phyloP scores from a whole-genome alignment of 148 eudicot genomes.

The Mesembryanthemum crystallinum region DNA sequence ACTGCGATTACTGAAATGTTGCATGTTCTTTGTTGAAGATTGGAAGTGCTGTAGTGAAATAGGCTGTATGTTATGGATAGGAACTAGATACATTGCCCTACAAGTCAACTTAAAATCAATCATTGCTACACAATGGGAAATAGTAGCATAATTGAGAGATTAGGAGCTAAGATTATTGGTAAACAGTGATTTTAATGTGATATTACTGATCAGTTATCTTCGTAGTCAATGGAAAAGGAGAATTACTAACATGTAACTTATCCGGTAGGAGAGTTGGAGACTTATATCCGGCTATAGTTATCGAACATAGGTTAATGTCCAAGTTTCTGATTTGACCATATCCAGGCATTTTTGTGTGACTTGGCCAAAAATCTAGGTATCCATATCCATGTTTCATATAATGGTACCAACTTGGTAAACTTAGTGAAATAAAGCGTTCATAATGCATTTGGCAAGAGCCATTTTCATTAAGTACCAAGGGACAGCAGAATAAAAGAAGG shows the following conservation, averaged over 20 bases:
- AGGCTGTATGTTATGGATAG: background rate
- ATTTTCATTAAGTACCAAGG: background rate
- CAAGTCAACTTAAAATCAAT: no score
- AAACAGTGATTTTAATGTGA: background rate
- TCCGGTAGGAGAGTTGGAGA: background rate
- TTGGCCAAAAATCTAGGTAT: background rate
- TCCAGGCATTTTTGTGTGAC: background rate
- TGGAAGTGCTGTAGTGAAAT: background rate
- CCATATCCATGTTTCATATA: background rate
- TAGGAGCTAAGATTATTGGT: background rate
- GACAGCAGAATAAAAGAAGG: background rate
- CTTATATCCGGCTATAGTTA: background rate
- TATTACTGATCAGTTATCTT: background rate
- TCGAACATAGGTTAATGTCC: background rate
- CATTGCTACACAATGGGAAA: background rate
- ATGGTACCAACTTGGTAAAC: background rate
- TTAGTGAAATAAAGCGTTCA: background rate
- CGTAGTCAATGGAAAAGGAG: background rate
- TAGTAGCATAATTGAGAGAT: background rate
- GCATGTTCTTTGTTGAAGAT: background rate
- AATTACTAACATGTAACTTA: background rate
- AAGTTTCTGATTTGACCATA: background rate
- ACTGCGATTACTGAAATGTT: background rate
- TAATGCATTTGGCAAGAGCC: background rate
- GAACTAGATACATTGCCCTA: background rate